phyloP scores from a whole-genome alignment of 2,329 filamentous ascomycete species.

The Diaporthe aspalathi region DNA sequence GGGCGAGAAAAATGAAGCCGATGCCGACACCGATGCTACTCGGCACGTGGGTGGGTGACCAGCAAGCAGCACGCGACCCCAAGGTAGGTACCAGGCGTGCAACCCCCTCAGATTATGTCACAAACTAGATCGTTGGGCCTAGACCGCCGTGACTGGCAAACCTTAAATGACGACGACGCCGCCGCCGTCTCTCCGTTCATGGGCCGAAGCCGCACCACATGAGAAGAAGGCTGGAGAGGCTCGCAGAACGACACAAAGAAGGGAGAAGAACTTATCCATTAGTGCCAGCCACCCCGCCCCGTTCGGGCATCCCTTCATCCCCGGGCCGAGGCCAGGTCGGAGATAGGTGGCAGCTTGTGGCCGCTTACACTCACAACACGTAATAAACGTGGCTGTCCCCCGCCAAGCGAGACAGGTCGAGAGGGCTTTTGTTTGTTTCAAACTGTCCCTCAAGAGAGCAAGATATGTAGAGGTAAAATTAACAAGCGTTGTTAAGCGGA shows the following conservation, averaged over 20 bases:
- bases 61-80: not conserved
- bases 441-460: not conserved
- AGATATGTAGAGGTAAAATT: not conserved
- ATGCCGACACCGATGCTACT: not conserved
- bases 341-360: not conserved
- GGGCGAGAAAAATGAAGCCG: not conserved
- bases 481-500: not conserved
- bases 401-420: too few species aligned
- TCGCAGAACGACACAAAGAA: not conserved
- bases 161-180: not conserved
- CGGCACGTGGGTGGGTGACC: not conserved
- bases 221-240: not conserved
- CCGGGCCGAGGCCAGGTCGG: not conserved
- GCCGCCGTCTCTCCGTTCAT: too few species aligned
- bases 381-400: not conserved
- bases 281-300: not conserved
- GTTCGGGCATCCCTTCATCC: not conserved
- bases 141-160: conserved; percentile 1
- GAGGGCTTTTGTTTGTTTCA: too few species aligned
- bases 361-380: not conserved
- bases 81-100: not conserved
- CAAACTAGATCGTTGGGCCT: not conserved
- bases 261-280: not conserved
- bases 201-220: not conserved
- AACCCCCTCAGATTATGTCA: not conserved